phyloP scores from a whole-genome alignment of 1,284 basidiomycete genomes.

The Rhodofomes roseus region DNA sequence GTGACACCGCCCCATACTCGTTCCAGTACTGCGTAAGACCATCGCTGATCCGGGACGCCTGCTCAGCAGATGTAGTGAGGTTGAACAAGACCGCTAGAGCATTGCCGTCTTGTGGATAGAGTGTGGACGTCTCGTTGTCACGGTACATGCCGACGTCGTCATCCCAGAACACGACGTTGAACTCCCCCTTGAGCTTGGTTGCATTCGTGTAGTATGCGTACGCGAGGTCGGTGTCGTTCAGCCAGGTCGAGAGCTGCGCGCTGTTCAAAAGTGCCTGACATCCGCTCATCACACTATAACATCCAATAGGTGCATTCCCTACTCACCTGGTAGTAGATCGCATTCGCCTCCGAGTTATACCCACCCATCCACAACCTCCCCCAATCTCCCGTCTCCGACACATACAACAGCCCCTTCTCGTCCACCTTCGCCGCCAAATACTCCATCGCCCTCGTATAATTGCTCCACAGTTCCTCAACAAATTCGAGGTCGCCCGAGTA shows the following conservation, averaged over 20 bases:
- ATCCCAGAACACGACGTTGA: constrained; percentile 44
- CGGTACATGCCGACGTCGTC: constrained; percentile 40
- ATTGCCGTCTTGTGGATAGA: constrained; percentile 52
- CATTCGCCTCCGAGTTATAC: constrained; percentile 47
- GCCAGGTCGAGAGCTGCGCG: constrained; percentile 39
- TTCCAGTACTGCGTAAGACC: constrained; percentile 48
- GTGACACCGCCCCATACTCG: constrained; percentile 43
- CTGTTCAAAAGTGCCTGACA: constrained; percentile 43
- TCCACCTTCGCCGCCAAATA: constrained; percentile 45
- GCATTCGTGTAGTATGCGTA: constrained; percentile 38
- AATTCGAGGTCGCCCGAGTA: constrained; percentile 46
- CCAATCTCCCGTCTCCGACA: constrained; percentile 47
- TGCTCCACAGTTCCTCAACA: constrained; percentile 41
- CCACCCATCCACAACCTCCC: constrained; percentile 45
- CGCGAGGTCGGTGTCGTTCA: constrained; percentile 35
- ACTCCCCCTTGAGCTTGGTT: constrained; percentile 37
- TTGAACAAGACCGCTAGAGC: constrained; percentile 47
- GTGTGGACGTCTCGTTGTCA: constrained; percentile 40
- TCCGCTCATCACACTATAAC: neutral
- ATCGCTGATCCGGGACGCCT: constrained; percentile 39
- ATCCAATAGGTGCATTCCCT: neutral
- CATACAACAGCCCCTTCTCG: constrained; percentile 42
- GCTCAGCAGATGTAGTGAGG: constrained; percentile 37
- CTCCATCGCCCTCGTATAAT: constrained; percentile 45
- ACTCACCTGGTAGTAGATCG: constrained; percentile 40